phyloP scores from a whole-genome alignment of 2,329 filamentous ascomycete genomes.

The Elsinoe ampelina region DNA sequence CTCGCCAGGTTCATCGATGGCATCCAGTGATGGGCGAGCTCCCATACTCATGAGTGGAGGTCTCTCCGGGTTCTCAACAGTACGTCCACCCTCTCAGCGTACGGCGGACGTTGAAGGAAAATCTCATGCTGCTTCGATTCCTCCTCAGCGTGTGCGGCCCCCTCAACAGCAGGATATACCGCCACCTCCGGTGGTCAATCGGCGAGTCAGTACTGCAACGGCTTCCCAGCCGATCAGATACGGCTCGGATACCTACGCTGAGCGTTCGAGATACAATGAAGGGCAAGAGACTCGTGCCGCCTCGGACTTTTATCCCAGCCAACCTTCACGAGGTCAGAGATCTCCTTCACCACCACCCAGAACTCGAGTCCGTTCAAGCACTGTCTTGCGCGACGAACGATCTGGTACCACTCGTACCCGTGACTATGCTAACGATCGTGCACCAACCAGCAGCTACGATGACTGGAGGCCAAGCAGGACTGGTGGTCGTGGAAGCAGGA shows the following conservation, averaged over 20 bases:
- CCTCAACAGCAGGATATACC: neutral
- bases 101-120: neutral
- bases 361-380: neutral
- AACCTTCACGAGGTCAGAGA: neutral
- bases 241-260: neutral
- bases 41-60: constrained; percentile 7
- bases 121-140: neutral
- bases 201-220: neutral
- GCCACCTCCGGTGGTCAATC: neutral
- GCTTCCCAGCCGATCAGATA: neutral
- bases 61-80: constrained; percentile 4
- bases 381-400: neutral
- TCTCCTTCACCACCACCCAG: neutral
- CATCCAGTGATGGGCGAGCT: neutral
- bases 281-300: neutral
- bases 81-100: neutral
- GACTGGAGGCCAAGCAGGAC: neutral
- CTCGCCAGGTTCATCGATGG: neutral
- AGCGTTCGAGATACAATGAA: neutral
- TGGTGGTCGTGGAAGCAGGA: neutral
- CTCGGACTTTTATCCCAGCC: neutral
- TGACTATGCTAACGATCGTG: neutral
- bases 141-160: neutral
- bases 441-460: neutral
- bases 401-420: neutral